These are phyloP conservation scores for Rubia peregrina DNA, from an alignment of 305 asterid species.

Conservation along the genomic window DNA sequence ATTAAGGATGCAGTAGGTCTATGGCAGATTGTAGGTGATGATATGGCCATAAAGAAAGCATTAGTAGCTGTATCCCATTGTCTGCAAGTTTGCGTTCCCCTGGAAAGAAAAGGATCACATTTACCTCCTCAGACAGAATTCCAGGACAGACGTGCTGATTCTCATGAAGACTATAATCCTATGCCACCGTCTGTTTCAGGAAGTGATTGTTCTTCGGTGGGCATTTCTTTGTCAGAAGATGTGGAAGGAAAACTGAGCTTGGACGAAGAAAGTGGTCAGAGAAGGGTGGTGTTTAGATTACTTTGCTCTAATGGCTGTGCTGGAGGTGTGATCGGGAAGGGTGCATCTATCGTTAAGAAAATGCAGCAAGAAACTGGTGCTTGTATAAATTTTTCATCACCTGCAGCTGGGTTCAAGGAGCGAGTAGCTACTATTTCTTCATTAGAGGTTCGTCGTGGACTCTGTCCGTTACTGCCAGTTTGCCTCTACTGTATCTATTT, in stretches of 20 bases:
- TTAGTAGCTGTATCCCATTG: conserved; percentile 39
- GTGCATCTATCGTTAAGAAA: conserved; percentile 35
- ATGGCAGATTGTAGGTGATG: conserved; percentile 50
- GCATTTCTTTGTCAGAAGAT: conserved; percentile 29
- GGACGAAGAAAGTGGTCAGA: conserved; percentile 28
- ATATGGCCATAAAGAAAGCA: conserved; percentile 45
- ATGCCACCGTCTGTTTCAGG: conserved; percentile 15
- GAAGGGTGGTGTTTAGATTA: conserved; percentile 40
- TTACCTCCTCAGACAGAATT: conserved; percentile 17
- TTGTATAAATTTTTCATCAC: conserved; percentile 42
- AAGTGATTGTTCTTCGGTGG: conserved; percentile 26
- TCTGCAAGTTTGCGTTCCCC: conserved; percentile 33
- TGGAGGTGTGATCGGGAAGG: conserved; percentile 51
- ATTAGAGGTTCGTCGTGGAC: conserved; percentile 34
- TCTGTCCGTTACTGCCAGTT: conserved; percentile 6
- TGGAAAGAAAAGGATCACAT: conserved; percentile 28
- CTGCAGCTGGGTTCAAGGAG: conserved; percentile 38
- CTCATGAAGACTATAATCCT: conserved; percentile 17
- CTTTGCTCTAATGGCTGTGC: conserved; percentile 42
- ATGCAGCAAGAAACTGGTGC: conserved; percentile 58
- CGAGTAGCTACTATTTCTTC: conserved; percentile 51
- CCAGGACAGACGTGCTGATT: conserved; percentile 18
- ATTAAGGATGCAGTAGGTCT: conserved; percentile 14
- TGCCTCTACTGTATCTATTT: conserved; percentile 7
- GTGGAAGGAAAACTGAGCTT: conserved; percentile 26